Conservation (phyloP, 2,329 filamentous ascomycete species). For the Trichoderma atroviride region DNA sequence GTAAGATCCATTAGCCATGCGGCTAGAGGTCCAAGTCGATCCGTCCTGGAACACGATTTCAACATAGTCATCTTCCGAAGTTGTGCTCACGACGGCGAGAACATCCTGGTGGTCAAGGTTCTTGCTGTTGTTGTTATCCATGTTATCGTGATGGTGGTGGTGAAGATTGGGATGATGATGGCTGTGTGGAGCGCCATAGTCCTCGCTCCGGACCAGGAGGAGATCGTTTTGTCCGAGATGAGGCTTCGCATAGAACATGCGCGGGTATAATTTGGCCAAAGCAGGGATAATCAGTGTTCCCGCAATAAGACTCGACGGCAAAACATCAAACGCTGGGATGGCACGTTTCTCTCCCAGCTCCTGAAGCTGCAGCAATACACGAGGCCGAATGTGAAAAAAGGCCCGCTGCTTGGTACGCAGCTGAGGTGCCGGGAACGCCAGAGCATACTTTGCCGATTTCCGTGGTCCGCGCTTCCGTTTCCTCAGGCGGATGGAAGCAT, state of each 20-base stretch:
- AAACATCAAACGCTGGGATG: constrained; percentile 70
- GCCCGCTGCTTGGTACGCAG: constrained; percentile 64
- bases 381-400: constrained; percentile 67
- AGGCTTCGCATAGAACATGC: constrained; percentile 64
- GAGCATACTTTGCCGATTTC: constrained; percentile 64
- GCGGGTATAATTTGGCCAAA: constrained; percentile 62
- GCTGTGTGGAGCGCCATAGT: constrained; percentile 53
- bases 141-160: constrained; percentile 2
- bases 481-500: constrained; percentile 41
- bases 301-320: constrained; percentile 65
- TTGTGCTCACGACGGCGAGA: constrained; percentile 69
- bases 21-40: constrained; percentile 58
- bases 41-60: constrained; percentile 70
- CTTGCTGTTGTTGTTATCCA: constrained; percentile 48
- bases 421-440: constrained; percentile 68
- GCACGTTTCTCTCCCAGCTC: constrained; percentile 64
- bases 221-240: constrained; percentile 70
- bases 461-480: constrained; percentile 52
- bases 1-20: constrained; percentile 60
- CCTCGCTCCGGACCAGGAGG: constrained; percentile 70
- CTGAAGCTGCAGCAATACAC: constrained; percentile 72
- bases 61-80: constrained; percentile 55
- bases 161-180: constrained; percentile 32
- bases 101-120: constrained; percentile 55
- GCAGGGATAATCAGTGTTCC: constrained; percentile 60